Percentiles rank a stretch among this genome's conserved stretches.
phyloP scores from a whole-genome alignment of 2,329 filamentous ascomycete species.

The Sporothrix luriei region DNA sequence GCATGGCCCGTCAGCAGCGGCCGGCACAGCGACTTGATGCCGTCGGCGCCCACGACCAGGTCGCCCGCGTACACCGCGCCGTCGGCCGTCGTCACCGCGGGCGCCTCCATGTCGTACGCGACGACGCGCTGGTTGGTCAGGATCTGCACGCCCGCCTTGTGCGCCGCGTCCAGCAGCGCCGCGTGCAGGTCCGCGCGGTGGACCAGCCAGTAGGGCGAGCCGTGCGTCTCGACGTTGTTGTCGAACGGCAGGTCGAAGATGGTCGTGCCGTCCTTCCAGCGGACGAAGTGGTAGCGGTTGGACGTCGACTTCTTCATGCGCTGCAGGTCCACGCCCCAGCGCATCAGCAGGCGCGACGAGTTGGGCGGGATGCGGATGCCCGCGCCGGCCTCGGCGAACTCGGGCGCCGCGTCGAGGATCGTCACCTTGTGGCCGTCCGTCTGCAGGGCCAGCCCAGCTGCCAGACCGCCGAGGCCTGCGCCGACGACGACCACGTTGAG shows the following conservation, averaged over 20 bases:
- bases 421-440: constrained; percentile 33
- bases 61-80: constrained; percentile 37
- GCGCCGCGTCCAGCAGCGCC: constrained; percentile 39
- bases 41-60: constrained; percentile 39
- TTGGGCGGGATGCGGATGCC: constrained; percentile 42
- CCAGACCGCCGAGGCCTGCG: constrained; percentile 35
- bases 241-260: constrained; percentile 34
- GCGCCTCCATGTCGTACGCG: constrained; percentile 38
- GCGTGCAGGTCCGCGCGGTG: constrained; percentile 45
- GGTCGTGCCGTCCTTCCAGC: constrained; percentile 26
- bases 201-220: constrained; percentile 43
- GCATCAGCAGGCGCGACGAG: constrained; percentile 39
- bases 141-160: constrained; percentile 38
- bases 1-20: constrained; percentile 38
- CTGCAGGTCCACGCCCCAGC: constrained; percentile 38
- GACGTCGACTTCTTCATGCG: constrained; percentile 15
- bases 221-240: constrained; percentile 38
- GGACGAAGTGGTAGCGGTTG: constrained; percentile 27
- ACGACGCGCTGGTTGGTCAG: constrained; percentile 37
- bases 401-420: constrained; percentile 31
- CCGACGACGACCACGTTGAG: constrained; percentile 35
- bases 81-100: constrained; percentile 33
- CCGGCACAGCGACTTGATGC: constrained; percentile 40
- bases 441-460: constrained; percentile 31
- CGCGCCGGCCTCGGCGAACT: constrained; percentile 34